Base-by-base conservation (phyloP, 805 yeast genomes). In the Lipomyces sp. region DNA sequence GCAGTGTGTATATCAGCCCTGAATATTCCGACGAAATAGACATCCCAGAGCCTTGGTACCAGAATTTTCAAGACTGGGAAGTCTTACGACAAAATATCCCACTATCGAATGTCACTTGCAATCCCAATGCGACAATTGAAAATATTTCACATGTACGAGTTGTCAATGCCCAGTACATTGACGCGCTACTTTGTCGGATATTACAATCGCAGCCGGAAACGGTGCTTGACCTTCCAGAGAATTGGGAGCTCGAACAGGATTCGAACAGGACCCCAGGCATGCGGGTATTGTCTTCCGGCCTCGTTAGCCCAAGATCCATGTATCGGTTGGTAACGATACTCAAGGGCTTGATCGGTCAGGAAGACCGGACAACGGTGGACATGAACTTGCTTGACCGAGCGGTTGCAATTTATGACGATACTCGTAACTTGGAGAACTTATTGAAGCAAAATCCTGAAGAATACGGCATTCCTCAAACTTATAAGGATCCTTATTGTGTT, bases 301-400 rank as follows among this genome's bases (percentile, higher is more conserved):
- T 64, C 6, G 33, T 64, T 18, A 39, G 64, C 4, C 60, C 69
- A 3, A 37, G 50, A 50, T 39, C 53, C 30, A n/a, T 66, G 57
- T 58, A 60, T 24, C 61, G 57, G 34, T 24, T 57, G n/a, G 48
- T 63, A 2, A 57, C 51, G 4, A 39, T 45, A 15, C 50, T 66
- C n/a, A 66, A 66, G 48, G 69, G 69, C n/a, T 18, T 63, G 32
- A 64, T 64, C 63, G 58, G 56, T 4, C 48, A 50, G n/a, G 66
- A 66, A 33, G 39, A 42, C 10, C n/a, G 42, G n/a, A 29, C 18
- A 4, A 18, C 34, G n/a, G 66, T 63, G 29, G 57, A 48, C 37
- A 13, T 58, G 32, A 53, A 62, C 15, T 51, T 66, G 18, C 51
- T 66, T 11, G 62, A 63, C 30, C 57, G 62, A 1, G 69, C 66